phyloP scores from a whole-genome alignment of 2,329 filamentous ascomycete genomes.

The Trichoderma cornu-damae region DNA sequence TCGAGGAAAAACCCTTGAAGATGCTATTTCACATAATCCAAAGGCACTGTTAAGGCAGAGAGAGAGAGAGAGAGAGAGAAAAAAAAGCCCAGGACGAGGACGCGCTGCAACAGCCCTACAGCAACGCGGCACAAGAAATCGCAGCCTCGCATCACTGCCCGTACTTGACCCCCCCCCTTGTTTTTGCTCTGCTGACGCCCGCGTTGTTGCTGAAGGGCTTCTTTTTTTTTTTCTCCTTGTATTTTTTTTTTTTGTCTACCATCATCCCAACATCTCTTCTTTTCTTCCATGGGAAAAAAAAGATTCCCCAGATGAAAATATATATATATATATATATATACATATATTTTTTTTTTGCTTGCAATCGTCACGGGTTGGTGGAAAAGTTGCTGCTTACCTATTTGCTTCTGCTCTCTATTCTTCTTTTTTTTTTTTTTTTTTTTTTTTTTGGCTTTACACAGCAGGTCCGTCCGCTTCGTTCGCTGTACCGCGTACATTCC shows the following conservation, averaged over 20 bases:
- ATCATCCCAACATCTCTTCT: background rate
- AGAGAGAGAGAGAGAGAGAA: too few relatives aligned
- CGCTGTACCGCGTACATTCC: slow-evolving; percentile 13
- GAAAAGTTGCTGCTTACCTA: background rate
- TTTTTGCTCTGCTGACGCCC: too few relatives aligned
- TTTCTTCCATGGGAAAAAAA: too few relatives aligned
- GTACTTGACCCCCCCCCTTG: background rate
- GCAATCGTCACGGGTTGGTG: background rate
- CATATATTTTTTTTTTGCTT: too few relatives aligned
- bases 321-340: too few relatives aligned
- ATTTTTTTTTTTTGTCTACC: background rate
- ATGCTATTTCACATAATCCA: too few relatives aligned
- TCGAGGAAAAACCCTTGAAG: too few relatives aligned
- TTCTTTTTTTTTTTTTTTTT: background rate
- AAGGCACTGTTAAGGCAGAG: too few relatives aligned
- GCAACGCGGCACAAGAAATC: too few relatives aligned
- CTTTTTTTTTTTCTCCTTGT: background rate
- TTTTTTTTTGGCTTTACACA: background rate
- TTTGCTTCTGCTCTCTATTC: background rate
- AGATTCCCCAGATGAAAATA: background rate
- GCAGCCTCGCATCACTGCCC: slow-evolving; percentile 21
- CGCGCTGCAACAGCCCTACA: too few relatives aligned
- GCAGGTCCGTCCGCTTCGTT: background rate
- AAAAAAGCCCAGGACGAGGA: too few relatives aligned
- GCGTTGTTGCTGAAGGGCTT: background rate